Evolutionary conservation across 768 basidiomycete species (phyloP).

Genomic region (Termitomyces bulborhizus): DNA sequence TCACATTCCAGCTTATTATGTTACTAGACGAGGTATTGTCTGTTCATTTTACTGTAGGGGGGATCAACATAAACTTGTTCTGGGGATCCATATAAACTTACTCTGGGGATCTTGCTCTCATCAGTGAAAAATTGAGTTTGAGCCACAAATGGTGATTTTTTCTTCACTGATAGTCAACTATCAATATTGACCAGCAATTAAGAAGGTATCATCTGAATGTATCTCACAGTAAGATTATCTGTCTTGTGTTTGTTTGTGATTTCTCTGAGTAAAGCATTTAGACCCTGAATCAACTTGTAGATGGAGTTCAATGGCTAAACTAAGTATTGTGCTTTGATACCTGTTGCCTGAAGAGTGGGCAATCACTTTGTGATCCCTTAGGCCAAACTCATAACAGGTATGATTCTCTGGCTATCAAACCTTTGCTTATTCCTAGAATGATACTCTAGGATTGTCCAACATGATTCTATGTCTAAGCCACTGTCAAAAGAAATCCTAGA

Average conservation of each 20-base stretch:
- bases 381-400: constrained; percentile 74
- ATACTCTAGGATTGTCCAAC: constrained; percentile 69
- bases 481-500: constrained; percentile 83
- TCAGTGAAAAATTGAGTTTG: constrained; percentile 69
- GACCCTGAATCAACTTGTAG: constrained; percentile 79
- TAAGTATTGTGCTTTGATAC: constrained; percentile 58
- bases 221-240: constrained; percentile 62
- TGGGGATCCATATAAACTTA: constrained; percentile 98
- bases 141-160: constrained; percentile 76
- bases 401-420: constrained; percentile 16
- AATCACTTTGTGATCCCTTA: constrained; percentile 76
- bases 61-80: no score
- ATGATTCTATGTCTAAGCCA: constrained; percentile 80
- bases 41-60: constrained; percentile 34
- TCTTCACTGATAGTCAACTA: constrained; percentile 74
- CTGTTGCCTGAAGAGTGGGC: constrained; percentile 68
- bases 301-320: constrained; percentile 77
- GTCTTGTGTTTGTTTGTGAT: not conserved
- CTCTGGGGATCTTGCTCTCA: no score
- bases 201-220: constrained; percentile 74
- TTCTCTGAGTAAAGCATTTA: constrained; percentile 12
- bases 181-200: constrained; percentile 80
- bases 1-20: constrained; percentile 71
- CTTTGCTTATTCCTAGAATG: not conserved
- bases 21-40: not conserved